Conservation (phyloP, 2,329 filamentous ascomycete genomes). For the Penicillium sp. region DNA sequence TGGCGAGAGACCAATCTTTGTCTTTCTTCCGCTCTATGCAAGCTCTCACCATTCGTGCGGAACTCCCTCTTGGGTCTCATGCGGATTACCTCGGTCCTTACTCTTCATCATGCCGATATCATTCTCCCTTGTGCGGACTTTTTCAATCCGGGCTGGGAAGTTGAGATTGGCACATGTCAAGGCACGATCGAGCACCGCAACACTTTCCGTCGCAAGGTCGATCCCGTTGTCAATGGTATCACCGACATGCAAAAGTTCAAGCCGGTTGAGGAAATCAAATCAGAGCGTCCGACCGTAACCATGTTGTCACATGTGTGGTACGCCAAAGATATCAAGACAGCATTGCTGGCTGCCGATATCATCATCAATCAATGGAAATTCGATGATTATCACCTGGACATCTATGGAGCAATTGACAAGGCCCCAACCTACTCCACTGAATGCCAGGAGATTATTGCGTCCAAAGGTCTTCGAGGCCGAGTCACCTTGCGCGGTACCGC, state of each 20-base stretch:
- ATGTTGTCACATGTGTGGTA: constrained; percentile 56
- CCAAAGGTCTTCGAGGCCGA: constrained; percentile 48
- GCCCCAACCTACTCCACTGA: constrained; percentile 56
- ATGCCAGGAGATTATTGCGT: constrained; percentile 54
- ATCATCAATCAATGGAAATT: constrained; percentile 63
- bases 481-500: constrained; percentile 53
- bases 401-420: constrained; percentile 60
- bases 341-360: constrained; percentile 58
- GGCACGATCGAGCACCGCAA: constrained; percentile 54
- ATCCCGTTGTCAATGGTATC: constrained; percentile 61
- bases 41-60: constrained; percentile 47
- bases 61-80: constrained; percentile 46
- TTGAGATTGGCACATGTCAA: constrained; percentile 55
- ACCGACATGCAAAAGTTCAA: constrained; percentile 59
- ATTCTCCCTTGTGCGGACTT: constrained; percentile 54
- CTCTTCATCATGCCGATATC: constrained; percentile 54
- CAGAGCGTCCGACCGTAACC: constrained; percentile 55
- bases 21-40: constrained; percentile 47
- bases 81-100: constrained; percentile 45
- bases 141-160: constrained; percentile 60
- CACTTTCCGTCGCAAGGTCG: constrained; percentile 54
- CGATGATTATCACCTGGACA: constrained; percentile 56
- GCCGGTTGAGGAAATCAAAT: constrained; percentile 55
- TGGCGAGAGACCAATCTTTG: constrained; percentile 54
- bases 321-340: constrained; percentile 59